Conservation (phyloP, 148 eudicot species). For the Camellia lanceoleosa region DNA sequence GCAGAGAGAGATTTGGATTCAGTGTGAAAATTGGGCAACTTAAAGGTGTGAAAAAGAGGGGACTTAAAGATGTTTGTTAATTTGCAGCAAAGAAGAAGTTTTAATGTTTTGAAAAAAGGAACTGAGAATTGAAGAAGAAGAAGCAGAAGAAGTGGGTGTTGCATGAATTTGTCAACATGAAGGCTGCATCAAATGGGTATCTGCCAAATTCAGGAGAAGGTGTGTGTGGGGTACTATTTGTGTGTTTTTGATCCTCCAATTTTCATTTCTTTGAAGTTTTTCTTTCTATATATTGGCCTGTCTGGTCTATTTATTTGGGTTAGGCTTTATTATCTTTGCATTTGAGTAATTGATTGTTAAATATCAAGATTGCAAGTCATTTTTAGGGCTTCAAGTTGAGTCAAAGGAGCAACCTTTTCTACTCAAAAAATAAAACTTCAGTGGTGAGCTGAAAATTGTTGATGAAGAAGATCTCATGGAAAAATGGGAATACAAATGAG, state of each 20-base stretch:
- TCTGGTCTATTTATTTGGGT: not conserved
- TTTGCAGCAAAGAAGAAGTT: not conserved
- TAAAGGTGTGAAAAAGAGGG: not conserved
- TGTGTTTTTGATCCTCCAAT: not conserved
- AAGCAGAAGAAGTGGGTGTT: not conserved
- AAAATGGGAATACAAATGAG: not conserved
- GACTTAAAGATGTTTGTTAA: not conserved
- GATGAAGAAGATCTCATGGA: not conserved
- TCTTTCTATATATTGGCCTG: not conserved
- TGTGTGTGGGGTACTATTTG: not conserved
- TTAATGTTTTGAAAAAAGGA: not conserved
- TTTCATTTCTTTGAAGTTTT: not conserved
- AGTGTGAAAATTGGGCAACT: not conserved
- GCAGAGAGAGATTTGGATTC: not conserved
- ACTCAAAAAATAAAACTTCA: not conserved
- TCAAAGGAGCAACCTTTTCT: not conserved
- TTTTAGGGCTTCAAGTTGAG: not conserved
- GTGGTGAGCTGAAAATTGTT: slow-evolving; percentile 1
- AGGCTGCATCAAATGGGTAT: slow-evolving; percentile 72
- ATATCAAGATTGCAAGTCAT: not conserved
- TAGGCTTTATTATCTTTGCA: not conserved
- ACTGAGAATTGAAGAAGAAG: slow-evolving; percentile 5
- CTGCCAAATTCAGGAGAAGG: slow-evolving; percentile 46
- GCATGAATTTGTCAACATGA: slow-evolving; percentile 38
- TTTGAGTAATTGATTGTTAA: not conserved